Base-by-base conservation (phyloP, 345 rosid genomes). In the Linum tenue region DNA sequence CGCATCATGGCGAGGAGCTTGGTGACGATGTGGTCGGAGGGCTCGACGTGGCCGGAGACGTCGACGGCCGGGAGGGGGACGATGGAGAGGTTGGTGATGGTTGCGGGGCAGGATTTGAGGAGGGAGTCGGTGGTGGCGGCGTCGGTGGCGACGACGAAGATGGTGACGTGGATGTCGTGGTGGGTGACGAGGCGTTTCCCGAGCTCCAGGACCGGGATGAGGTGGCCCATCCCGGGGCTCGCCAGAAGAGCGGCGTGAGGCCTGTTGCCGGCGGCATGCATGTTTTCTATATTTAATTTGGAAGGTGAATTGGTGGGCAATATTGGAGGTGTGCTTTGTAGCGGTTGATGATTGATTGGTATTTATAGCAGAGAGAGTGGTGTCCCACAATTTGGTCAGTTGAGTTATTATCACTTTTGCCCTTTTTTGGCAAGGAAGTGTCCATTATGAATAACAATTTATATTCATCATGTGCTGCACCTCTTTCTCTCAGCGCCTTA, bases 191-290 rank as follows among this genome's bases (percentile, higher is more conserved):
- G 62, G 37, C 67, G 63, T 43, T 63, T 69, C 12, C 56, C 72
- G 5, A 69, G 67, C 67, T 69, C 72, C 0, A 69, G 43, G 67
- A 62, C 38, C 0, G 72, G 72, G 67, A 69, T 56, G 5, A 40
- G 37, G 38, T 69, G 72, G 36, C 72, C 72, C 56, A 63, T 31
- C 37, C 72, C 72, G n/a, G 72, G 72, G 35, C 67, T 62, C 10
- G 72, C 56, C 35, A 69, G 44, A 6, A 69, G 11, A 37, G 57
- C 72, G 12, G 36, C 63, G 38, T 63, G 72, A 14, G 72, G 72
- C 42, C 44, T 69, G 59, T 6, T 5, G 50, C 50, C 50, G 50
- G 50, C 2, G 50, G 50, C 6, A 2, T 43, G 50, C 50, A 43
- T 43, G 50, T 43, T 43, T 43, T 1, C 1, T 22, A 22, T 22